A percentile compares a stretch with the other conserved stretches of the same genome.
Conservation (phyloP, 176 grass and related monocot species). For the Ensete glaucum region DNA sequence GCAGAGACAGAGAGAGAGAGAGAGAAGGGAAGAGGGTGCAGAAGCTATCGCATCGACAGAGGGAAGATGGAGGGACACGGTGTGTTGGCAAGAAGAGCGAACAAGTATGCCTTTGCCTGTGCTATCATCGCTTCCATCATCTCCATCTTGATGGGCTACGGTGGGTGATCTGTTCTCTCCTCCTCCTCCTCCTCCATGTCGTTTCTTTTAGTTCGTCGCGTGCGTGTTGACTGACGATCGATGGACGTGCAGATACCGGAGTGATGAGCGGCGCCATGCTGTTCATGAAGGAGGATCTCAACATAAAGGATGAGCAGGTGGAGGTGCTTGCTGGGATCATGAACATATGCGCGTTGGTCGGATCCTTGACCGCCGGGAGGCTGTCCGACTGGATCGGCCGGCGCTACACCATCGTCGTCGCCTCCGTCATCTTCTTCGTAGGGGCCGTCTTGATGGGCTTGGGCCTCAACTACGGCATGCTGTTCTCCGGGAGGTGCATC, state of each 20-base stretch:
- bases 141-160: slow-evolving; percentile 81
- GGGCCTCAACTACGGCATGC: slow-evolving; percentile 5
- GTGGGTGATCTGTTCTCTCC: slow-evolving; percentile 31
- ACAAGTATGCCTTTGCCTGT: slow-evolving; percentile 60
- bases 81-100: neutral
- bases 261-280: slow-evolving; percentile 21
- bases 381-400: slow-evolving; percentile 19
- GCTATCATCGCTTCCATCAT: slow-evolving; percentile 64
- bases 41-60: neutral
- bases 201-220: too few relatives aligned
- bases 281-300: slow-evolving; percentile 14
- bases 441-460: slow-evolving; percentile 13
- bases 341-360: slow-evolving; percentile 12
- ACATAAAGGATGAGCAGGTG: slow-evolving; percentile 6
- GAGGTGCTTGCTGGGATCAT: slow-evolving; percentile 13
- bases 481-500: slow-evolving; percentile 14
- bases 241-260: neutral
- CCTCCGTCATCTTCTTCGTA: slow-evolving; percentile 6
- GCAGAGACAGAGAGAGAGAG: too few relatives aligned
- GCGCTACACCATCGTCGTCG: slow-evolving; percentile 20
- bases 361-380: slow-evolving; percentile 12
- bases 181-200: too few relatives aligned
- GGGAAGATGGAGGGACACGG: neutral
- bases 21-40: too few relatives aligned
- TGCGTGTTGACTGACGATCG: too few relatives aligned